Evolutionary conservation across 345 rosid species (phyloP), one percentile per base, ranked within the genome.

Genomic region (Punica granatum): DNA sequence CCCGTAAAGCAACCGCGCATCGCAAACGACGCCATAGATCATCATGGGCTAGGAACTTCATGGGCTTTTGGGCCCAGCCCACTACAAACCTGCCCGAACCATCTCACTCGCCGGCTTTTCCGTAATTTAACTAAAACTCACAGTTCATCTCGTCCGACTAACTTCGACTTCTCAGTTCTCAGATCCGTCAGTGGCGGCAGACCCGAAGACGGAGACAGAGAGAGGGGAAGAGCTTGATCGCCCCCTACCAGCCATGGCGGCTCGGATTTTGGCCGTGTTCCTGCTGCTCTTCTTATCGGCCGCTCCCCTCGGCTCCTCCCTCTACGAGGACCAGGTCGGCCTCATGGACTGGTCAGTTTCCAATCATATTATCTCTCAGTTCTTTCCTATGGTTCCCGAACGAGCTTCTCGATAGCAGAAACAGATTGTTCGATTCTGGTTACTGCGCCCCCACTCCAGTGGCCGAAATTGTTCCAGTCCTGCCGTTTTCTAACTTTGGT

Each of bases 271-370:
- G 34, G 43, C 65, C 71, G 64, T 83, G 49, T 13, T 72, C 39
- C 61, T 83, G 28, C 39, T 87, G 23, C 11, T 83, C 21, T 67
- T 86, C 58, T 28, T 81, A 43, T 90, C 91, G 37, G 72, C 80
- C 31, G 53, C 78, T 7, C 67, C 61, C 64, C 72, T 77, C 31
- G 60, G 77, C 77, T 72, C 77, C 44, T 85, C 97, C 44, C 90
- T 92, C 46, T 92, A 82, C 66, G 99, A 90, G 78, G 99, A 92
- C 83, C 97, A 95, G 86, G 97, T 81, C 44, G 99, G 98, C 60
- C 92, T 92, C 80, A 82, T 84, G 86, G 99, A 95, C 71, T 95
- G 99, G 99, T 90, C 72, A 78, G 73, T 67, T 19, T 34, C 28
- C 37, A 18, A 11, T 10, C 26, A 18, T 56, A n/a, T 44, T 19